Base-by-base conservation (phyloP, 805 yeast species). In the Metschnikowia gelsemii region DNA sequence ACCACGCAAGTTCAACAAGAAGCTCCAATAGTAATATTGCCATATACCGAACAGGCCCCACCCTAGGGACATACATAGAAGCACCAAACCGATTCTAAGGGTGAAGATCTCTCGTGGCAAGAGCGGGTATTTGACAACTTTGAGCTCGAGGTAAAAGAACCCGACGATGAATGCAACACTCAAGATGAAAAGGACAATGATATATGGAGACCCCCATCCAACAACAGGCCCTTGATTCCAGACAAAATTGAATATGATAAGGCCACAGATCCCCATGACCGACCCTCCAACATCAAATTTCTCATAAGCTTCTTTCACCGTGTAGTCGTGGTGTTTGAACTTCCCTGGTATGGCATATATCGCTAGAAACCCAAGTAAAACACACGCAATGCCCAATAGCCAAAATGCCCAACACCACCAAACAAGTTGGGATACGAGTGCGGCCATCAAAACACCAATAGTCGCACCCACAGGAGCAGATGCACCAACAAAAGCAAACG, bases 41-140 rank as follows among this genome's bases (percentile, higher is more conserved):
- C 85, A 83, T 20, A 83, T 68, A 2, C 91, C 89, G 63, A 84
- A 85, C 14, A 85, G 74, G 1, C 87, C 82, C 93, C 93, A 85
- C 0, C 91, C 91, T 5, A 79, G 62, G 2, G 77, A 68, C 25
- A 82, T 63, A 30, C 78, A 68, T 1, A 62, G 51, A 31, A 85
- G 61, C 1, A 81, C 76, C 43, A 80, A 56, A 0, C 73, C 66
- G 18, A 73, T 68, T 32, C 75, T 70, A 5, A 59, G 41, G 37
- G 67, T 69, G 57, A 81, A 66, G 1, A 74, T 70, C 1, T 69
- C 64, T 8, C 56, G 50, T 2, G 88, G 89, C 5, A 83, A 52
- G 12, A 83, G 57, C 8, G 88, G 88, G 49, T 70, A 49, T 28
- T 55, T 21, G 25, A 72, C 69, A 51, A 68, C 60, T 12, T 60